Evolutionary conservation across 2,329 filamentous ascomycete genomes (phyloP).

Genomic region (Colletotrichum gigasporum): DNA sequence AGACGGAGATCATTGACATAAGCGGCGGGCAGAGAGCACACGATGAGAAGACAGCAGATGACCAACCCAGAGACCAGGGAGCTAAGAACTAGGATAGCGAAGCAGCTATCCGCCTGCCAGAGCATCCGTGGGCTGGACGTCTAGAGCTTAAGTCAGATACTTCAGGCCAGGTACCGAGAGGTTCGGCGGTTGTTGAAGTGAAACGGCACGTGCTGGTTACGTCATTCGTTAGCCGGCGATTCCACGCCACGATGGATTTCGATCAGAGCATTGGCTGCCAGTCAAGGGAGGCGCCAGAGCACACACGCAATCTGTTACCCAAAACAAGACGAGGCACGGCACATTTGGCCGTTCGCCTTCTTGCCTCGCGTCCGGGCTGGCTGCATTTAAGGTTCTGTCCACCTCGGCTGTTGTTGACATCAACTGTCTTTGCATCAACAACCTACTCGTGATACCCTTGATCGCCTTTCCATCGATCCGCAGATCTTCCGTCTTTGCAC

Average conservation of each 20-base stretch:
- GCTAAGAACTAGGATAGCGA: too few species aligned
- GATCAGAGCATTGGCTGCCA: constrained; percentile 15
- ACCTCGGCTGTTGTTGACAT: constrained; percentile 3
- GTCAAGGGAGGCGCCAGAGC: constrained; percentile 16
- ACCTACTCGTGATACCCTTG: constrained; percentile 4
- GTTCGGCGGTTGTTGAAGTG: constrained; percentile 2
- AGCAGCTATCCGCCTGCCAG: neutral
- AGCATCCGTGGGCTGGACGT: neutral
- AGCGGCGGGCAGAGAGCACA: too few species aligned
- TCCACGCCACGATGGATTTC: constrained; percentile 8
- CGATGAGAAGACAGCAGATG: too few species aligned
- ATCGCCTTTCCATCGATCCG: constrained; percentile 4
- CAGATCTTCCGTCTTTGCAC: neutral
- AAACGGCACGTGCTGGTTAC: constrained; percentile 28
- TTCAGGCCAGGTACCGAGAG: constrained; percentile 2
- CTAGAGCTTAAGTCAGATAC: neutral
- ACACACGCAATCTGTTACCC: constrained; percentile 16
- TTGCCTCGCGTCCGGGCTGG: neutral
- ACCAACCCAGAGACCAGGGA: too few species aligned
- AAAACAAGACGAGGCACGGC: constrained; percentile 7
- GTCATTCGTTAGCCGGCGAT: constrained; percentile 5
- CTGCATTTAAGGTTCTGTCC: constrained; percentile 26
- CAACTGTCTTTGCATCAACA: neutral
- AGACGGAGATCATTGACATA: too few species aligned
- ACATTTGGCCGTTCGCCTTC: constrained; percentile 14